Evolutionary conservation across 768 basidiomycete genomes (phyloP).

Genomic region (Panellus pusillus): DNA sequence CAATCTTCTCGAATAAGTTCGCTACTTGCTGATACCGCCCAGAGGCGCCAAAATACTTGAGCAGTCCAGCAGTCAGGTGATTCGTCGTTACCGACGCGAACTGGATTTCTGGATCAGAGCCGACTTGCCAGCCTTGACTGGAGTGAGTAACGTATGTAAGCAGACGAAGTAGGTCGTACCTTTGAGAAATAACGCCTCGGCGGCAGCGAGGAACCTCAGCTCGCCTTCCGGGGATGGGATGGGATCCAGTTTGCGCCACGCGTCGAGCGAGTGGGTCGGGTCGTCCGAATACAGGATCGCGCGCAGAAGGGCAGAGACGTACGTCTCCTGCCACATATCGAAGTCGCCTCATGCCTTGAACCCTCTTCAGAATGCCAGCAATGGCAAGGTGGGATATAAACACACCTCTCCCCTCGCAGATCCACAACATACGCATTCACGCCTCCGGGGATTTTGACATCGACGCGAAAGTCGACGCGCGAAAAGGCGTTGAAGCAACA

Average conservation of each 20-base stretch:
- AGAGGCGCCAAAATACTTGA: constrained; percentile 96
- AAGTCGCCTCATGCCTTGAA: constrained; percentile 82
- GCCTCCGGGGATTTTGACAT: constrained; percentile 98
- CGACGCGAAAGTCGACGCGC: constrained; percentile 92
- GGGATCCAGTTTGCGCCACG: constrained; percentile 94
- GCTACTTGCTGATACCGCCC: constrained; percentile 85
- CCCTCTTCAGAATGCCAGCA: neutral
- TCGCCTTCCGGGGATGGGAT: constrained; percentile 91
- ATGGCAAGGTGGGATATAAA: constrained; percentile 6
- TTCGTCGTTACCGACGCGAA: constrained; percentile 96
- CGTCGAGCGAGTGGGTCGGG: constrained; percentile 85
- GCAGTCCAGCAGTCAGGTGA: constrained; percentile 89
- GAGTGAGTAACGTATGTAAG: neutral
- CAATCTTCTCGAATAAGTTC: constrained; percentile 90
- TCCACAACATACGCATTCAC: constrained; percentile 94
- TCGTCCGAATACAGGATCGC: constrained; percentile 97
- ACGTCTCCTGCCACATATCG: constrained; percentile 97
- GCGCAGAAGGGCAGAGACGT: constrained; percentile 87
- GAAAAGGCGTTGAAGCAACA: constrained; percentile 99
- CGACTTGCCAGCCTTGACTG: constrained; percentile 89
- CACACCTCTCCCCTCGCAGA: constrained; percentile 89
- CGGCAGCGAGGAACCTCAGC: constrained; percentile 84
- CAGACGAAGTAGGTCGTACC: constrained; percentile 41
- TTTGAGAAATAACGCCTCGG: constrained; percentile 86
- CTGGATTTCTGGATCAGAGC: constrained; percentile 97